Percentiles rank a stretch among this genome's conserved stretches.
phyloP scores from a whole-genome alignment of 805 yeast species.

The Candida vartiovaarae region DNA sequence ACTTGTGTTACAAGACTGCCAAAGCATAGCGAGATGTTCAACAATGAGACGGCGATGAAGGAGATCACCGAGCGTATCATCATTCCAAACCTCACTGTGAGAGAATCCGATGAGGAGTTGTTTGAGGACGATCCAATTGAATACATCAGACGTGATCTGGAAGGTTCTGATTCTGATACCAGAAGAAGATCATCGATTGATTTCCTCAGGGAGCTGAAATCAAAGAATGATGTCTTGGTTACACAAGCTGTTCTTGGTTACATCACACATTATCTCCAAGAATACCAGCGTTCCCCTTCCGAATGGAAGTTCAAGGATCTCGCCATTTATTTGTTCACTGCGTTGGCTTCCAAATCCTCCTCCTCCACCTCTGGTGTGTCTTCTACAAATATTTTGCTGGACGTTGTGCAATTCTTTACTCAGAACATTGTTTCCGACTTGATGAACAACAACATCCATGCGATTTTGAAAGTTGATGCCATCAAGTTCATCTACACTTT shows the following conservation, averaged over 20 bases:
- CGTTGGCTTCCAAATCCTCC: conserved; percentile 87
- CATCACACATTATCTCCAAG: conserved; percentile 57
- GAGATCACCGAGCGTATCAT: conserved; percentile 79
- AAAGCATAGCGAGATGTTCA: conserved; percentile 58
- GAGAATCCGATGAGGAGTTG: conserved; percentile 84
- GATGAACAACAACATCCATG: conserved; percentile 48
- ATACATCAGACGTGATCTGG: conserved; percentile 85
- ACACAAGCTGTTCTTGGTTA: conserved; percentile 71
- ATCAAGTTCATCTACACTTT: conserved; percentile 84
- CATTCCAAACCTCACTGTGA: conserved; percentile 78
- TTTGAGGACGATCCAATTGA: conserved; percentile 98
- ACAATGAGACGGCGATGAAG: conserved; percentile 53
- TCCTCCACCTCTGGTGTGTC: conserved; percentile 84
- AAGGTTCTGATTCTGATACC: conserved; percentile 90
- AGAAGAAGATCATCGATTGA: conserved; percentile 92
- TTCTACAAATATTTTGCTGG: conserved; percentile 75
- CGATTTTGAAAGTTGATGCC: conserved; percentile 86
- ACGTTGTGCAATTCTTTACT: conserved; percentile 80
- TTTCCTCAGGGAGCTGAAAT: conserved; percentile 79
- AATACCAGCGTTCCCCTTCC: conserved; percentile 34
- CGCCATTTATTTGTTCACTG: conserved; percentile 77
- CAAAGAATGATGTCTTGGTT: conserved; percentile 63
- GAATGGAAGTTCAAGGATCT: conserved; percentile 87
- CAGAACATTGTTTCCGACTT: conserved; percentile 79
- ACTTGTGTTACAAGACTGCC: conserved; percentile 74